Evolutionary conservation across 2,329 filamentous ascomycete species (phyloP), one percentile per base, ranked within the genome.

Genomic region (Epichloe sylvatica): DNA sequence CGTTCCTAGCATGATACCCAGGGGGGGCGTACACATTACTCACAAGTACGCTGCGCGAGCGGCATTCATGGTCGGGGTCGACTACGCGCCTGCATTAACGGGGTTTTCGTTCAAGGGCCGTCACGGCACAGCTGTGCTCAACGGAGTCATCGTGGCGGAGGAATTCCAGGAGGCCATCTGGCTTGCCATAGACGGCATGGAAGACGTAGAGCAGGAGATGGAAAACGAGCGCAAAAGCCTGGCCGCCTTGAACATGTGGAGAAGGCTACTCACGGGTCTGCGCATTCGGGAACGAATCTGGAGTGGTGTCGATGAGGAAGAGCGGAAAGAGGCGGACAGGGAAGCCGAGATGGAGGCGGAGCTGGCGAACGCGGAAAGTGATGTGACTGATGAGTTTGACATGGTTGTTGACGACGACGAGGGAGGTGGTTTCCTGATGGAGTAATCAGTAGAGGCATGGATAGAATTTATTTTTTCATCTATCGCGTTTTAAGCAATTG

Each of bases 31-130:
- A 2, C 88, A 97, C 63, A 70, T 97, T 23, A 59, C 65, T 5
- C 67, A 74, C 51, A 68, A 75, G 44, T 59, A 83, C 46, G 83
- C 86, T 1, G 71, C 77, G 1, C 77, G 77, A 46, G 91, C 91
- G 1, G 88, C 89, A 0, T 80, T 77, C 50, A 68, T 90, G 1
- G 65, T 96, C 1, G 82, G 82, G 0, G 75, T 97, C 17, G 89
- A 97, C 66, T 94, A 85, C 63, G 87, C 87, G 2, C 87, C 91
- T 34, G 92, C 92, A 0, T 79, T 98, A 5, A 92, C 84, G 0
- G 91, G 91, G 0, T 98, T 97, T 60, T 75, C 83, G 37, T 98
- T 97, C 68, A 83, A 80, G 60, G 89, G 89, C 1, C 79, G 87
- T 3, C 82, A 87, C 50, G 91, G 91, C 15, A 96, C 88, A 2